Evolutionary conservation across 805 yeast genomes (phyloP).

Genomic region (Saccharomycopsis sp.): DNA sequence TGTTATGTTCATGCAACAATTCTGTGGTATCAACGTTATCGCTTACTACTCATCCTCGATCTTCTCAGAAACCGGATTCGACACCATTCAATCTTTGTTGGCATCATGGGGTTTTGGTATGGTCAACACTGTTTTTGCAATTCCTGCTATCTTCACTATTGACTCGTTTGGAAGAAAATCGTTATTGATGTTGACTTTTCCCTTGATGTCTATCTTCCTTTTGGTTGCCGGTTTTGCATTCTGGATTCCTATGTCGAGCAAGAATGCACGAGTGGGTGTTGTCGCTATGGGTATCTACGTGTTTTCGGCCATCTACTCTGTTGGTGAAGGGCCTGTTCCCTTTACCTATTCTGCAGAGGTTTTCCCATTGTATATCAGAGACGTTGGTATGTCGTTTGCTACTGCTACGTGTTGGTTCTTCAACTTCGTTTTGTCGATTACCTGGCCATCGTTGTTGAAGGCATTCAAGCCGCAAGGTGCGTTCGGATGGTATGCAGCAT

Average conservation of each 20-base stretch:
- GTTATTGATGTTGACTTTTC: conserved; percentile 52
- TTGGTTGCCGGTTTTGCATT: conserved; percentile 65
- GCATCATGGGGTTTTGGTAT: conserved; percentile 88
- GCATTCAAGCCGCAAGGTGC: conserved; percentile 79
- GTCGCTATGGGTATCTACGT: conserved; percentile 70
- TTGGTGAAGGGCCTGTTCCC: conserved; percentile 88
- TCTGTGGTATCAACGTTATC: conserved; percentile 80
- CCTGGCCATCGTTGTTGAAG: conserved; percentile 68
- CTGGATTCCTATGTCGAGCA: conserved; percentile 46
- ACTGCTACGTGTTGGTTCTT: conserved; percentile 72
- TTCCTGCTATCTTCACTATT: conserved; percentile 76
- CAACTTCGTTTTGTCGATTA: conserved; percentile 61
- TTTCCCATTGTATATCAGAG: conserved; percentile 71
- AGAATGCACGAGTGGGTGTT: conserved; percentile 54
- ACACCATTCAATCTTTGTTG: conserved; percentile 53
- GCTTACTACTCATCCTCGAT: conserved; percentile 80
- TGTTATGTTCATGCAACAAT: conserved; percentile 86
- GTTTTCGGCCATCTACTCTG: conserved; percentile 66
- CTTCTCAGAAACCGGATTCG: conserved; percentile 60
- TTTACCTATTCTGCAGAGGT: conserved; percentile 85
- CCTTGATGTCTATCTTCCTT: conserved; percentile 54
- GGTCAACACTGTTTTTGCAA: conserved; percentile 70
- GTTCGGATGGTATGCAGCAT: conserved; percentile 81
- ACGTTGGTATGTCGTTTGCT: conserved; percentile 73
- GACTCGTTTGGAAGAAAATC: conserved; percentile 72